Evolutionary conservation across 768 basidiomycete species (phyloP).

Genomic region (Suillus paluster): DNA sequence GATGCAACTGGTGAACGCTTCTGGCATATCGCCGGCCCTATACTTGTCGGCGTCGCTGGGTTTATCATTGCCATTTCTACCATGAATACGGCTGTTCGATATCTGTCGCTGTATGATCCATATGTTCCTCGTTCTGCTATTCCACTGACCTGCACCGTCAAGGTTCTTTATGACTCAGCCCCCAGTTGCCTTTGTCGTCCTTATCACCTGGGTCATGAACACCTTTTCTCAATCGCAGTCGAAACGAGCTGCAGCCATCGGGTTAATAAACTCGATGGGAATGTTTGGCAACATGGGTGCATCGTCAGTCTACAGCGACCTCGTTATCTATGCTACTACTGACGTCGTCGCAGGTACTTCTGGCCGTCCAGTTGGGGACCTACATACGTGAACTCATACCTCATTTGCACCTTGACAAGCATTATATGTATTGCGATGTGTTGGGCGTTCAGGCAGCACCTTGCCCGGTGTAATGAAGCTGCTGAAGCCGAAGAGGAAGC

Average conservation of each 20-base stretch:
- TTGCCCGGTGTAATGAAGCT: constrained; percentile 43
- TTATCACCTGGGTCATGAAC: constrained; percentile 56
- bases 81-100: constrained; percentile 63
- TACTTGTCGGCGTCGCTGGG: constrained; percentile 63
- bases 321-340: neutral
- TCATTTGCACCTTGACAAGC: constrained; percentile 67
- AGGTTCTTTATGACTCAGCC: constrained; percentile 80
- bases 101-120: constrained; percentile 58
- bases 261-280: constrained; percentile 76
- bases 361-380: constrained; percentile 75
- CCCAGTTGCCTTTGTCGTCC: constrained; percentile 69
- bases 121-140: neutral
- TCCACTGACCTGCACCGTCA: constrained; percentile 1
- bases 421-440: constrained; percentile 53
- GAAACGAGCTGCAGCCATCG: constrained; percentile 85
- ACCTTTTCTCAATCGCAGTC: constrained; percentile 74
- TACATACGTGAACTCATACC: constrained; percentile 68
- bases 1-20: constrained; percentile 73
- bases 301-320: constrained; percentile 53
- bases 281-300: constrained; percentile 83
- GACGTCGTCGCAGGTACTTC: constrained; percentile 47
- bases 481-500: constrained; percentile 42
- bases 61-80: constrained; percentile 69
- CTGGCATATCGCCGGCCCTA: constrained; percentile 63
- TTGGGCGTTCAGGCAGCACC: constrained; percentile 47